Evolutionary conservation across 1,284 basidiomycete species (phyloP).

Genomic region (Cutaneotrichosporon cavernicola): DNA sequence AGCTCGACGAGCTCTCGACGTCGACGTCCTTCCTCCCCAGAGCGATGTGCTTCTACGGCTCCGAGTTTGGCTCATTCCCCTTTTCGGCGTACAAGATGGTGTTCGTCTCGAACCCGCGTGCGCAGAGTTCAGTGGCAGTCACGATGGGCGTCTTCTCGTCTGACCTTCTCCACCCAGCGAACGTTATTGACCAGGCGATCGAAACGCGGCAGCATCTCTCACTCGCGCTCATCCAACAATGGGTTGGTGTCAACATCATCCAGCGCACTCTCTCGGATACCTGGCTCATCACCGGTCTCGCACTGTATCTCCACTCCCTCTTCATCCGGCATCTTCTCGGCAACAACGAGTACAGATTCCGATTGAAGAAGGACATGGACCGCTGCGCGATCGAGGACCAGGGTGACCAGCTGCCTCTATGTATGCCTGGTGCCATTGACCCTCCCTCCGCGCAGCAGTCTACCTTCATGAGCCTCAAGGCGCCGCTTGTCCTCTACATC

Average conservation of each 20-base stretch:
- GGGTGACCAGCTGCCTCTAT: slow-evolving; percentile 87
- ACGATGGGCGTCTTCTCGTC: slow-evolving; percentile 77
- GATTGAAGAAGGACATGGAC: slow-evolving; percentile 94
- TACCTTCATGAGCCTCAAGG: slow-evolving; percentile 91
- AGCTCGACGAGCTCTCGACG: slow-evolving; percentile 64
- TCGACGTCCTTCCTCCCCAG: slow-evolving; percentile 75
- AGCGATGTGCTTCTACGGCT: slow-evolving; percentile 87
- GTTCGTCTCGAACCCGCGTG: slow-evolving; percentile 86
- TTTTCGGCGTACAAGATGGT: slow-evolving; percentile 93
- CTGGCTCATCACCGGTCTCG: slow-evolving; percentile 93
- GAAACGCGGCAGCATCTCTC: slow-evolving; percentile 83
- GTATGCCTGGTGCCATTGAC: slow-evolving; percentile 76
- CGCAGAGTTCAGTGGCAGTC: slow-evolving; percentile 76
- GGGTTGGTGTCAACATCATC: slow-evolving; percentile 96
- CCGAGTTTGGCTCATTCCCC: slow-evolving; percentile 94
- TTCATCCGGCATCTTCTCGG: slow-evolving; percentile 87
- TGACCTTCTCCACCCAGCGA: slow-evolving; percentile 81
- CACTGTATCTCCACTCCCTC: slow-evolving; percentile 83
- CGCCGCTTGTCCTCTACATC: slow-evolving; percentile 92
- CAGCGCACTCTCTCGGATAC: slow-evolving; percentile 92
- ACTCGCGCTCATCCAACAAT: slow-evolving; percentile 90
- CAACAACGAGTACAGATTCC: slow-evolving; percentile 95
- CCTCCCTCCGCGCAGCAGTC: slow-evolving; percentile 74
- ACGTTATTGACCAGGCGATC: slow-evolving; percentile 89
- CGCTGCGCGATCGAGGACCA: slow-evolving; percentile 86